These are phyloP conservation scores for Cladosporium sp. DNA, from an alignment of 2,329 filamentous ascomycete genomes.

Conservation along the genomic window DNA sequence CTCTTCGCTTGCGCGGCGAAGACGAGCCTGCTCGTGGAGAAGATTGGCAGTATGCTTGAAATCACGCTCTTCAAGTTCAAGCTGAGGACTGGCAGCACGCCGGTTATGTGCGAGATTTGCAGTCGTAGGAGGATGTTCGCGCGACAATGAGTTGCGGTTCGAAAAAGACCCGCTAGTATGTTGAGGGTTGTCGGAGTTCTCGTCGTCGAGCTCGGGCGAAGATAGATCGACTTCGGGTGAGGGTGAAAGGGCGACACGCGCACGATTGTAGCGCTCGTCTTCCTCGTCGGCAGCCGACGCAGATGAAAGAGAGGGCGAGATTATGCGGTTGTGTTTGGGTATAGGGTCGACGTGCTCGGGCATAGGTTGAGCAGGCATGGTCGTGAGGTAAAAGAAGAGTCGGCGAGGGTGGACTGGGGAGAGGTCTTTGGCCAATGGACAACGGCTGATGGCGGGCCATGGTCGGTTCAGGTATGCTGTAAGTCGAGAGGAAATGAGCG, in stretches of 20 bases:
- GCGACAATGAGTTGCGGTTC: constrained; percentile 34
- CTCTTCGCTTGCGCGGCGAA: constrained; percentile 37
- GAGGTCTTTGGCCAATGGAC: constrained; percentile 87
- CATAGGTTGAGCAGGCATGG: constrained; percentile 76
- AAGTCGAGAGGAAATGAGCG: constrained; percentile 89
- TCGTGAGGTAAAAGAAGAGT: constrained; percentile 94
- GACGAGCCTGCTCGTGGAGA: constrained; percentile 58
- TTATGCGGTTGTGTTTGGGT: constrained; percentile 51
- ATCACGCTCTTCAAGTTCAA: constrained; percentile 93
- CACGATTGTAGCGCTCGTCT: constrained; percentile 54
- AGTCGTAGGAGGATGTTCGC: constrained; percentile 36
- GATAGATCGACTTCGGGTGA: constrained; percentile 93
- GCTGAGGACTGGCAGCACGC: constrained; percentile 76
- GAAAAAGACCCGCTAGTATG: constrained; percentile 63
- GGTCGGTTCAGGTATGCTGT: constrained; percentile 84
- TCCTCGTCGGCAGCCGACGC: constrained; percentile 70
- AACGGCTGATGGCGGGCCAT: constrained; percentile 71
- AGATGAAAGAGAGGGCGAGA: constrained; percentile 81
- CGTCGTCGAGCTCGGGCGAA: constrained; percentile 77
- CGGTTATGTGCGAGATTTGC: constrained; percentile 54
- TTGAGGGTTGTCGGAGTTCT: constrained; percentile 47
- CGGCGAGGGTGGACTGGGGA: constrained; percentile 89
- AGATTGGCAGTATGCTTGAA: constrained; percentile 93
- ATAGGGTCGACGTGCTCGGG: constrained; percentile 51
- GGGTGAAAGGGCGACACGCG: constrained; percentile 68